Conservation (phyloP, 305 asterid genomes). For the Plantago lanceolata region DNA sequence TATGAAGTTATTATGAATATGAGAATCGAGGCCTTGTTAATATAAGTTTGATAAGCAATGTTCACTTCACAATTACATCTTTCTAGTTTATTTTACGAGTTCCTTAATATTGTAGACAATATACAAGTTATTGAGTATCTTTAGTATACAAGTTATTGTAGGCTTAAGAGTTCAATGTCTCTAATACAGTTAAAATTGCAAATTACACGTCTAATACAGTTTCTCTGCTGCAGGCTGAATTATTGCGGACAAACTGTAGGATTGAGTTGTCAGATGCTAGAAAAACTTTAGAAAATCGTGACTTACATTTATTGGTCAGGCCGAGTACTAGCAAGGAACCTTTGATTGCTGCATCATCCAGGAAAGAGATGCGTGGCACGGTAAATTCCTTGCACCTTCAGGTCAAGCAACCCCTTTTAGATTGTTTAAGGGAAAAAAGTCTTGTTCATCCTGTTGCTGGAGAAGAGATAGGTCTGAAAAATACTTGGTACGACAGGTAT, state of each 20-base stretch:
- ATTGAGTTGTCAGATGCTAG: slow-evolving; percentile 45
- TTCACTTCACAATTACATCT: neutral
- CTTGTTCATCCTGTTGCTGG: slow-evolving; percentile 32
- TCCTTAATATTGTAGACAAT: neutral
- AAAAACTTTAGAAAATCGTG: slow-evolving; percentile 38
- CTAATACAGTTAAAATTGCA: slow-evolving; percentile 19
- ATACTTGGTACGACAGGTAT: slow-evolving; percentile 41
- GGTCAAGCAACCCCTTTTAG: slow-evolving; percentile 48
- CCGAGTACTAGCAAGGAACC: slow-evolving; percentile 14
- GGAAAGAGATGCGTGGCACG: slow-evolving; percentile 21
- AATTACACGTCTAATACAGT: slow-evolving; percentile 28
- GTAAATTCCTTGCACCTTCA: slow-evolving; percentile 36
- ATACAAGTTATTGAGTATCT: neutral
- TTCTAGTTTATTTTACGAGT: neutral
- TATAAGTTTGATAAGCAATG: neutral
- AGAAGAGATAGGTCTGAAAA: slow-evolving; percentile 34
- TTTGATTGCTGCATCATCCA: slow-evolving; percentile 25
- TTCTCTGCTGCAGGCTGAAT: slow-evolving; percentile 59
- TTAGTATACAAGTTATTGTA: neutral
- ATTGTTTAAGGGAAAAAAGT: slow-evolving; percentile 47
- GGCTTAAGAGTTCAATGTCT: neutral
- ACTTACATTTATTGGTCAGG: slow-evolving; percentile 23
- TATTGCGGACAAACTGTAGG: slow-evolving; percentile 50
- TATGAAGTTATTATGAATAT: neutral
- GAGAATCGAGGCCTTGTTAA: neutral